Evolutionary conservation across 2,329 filamentous ascomycete genomes (phyloP), one percentile per base, ranked within the genome.

Genomic region (Helminthosporium solani): DNA sequence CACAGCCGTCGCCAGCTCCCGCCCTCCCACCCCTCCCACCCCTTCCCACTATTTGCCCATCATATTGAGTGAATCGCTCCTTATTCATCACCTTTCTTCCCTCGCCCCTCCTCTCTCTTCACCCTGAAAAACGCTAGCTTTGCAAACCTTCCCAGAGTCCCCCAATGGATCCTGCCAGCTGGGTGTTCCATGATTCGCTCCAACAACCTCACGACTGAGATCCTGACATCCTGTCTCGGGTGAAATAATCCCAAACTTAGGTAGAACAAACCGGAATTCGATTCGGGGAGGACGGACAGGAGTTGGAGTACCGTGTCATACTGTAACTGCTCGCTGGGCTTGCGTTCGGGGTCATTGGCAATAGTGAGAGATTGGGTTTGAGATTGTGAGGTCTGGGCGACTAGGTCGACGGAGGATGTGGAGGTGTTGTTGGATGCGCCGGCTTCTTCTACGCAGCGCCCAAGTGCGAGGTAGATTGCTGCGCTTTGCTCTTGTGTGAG

Each of bases 141-240:
- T 58, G 91, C 86, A 65, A 96, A 99, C 35, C 89, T 79, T 47
- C 90, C 94, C 39, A 99, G 75, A 23, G 83, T 83, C 54, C 80
- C 83, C 89, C 92, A 99, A 79, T 94, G 97, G 71, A 97, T 90
- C 61, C 90, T 81, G 1, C 94, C 94, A 8, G 90, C 94, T 63
- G 95, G 87, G 70, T 99, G 92, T 46, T 86, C 84, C 56, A 84
- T 82, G 44, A 99, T 84, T 18, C 90, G 81, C 56, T 92, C 90
- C 18, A 99, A 71, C 28, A 99, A 73, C 50, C 88, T 88, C 1
- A 89, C 86, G 2, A 89, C 88, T 44, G 83, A 84, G 57, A 86
- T 73, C 28, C 94, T 80, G 9, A 96, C 91, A 41, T 90, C 86
- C 28, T 79, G 78, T 54, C 91, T 84, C 44, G 90, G 90, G 73